These are phyloP conservation scores for Cryomyces antarcticus DNA, from an alignment of 495 filamentous ascomycete genomes.

Conservation along the genomic window DNA sequence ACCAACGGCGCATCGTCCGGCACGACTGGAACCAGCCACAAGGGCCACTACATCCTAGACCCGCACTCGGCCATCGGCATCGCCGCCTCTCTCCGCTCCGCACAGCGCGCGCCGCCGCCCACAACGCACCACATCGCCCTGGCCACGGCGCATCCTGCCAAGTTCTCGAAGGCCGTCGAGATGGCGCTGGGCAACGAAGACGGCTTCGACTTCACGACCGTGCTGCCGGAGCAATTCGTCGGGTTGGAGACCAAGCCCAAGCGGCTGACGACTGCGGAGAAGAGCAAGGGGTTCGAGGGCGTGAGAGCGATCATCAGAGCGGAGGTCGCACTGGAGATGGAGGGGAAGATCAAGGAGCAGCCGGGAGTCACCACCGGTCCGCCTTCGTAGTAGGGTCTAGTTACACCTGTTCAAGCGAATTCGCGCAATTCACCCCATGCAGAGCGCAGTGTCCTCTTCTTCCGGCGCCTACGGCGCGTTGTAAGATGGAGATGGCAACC, in stretches of 20 bases:
- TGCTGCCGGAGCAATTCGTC: slow-evolving; percentile 60
- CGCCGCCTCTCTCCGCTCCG: slow-evolving; percentile 43
- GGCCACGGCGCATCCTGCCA: slow-evolving; percentile 84
- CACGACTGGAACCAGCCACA: slow-evolving; percentile 10
- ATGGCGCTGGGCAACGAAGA: slow-evolving; percentile 44
- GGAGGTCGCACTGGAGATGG: slow-evolving; percentile 16
- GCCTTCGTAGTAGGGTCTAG: no score
- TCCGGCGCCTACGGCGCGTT: no score
- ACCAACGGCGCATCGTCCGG: slow-evolving; percentile 5
- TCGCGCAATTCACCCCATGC: no score
- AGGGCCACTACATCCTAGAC: slow-evolving; percentile 61
- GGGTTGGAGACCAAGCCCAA: slow-evolving; percentile 47
- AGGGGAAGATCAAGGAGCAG: background rate
- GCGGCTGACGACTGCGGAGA: slow-evolving; percentile 27
- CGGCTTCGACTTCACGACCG: slow-evolving; percentile 49
- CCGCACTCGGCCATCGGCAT: slow-evolving; percentile 83
- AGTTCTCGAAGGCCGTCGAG: slow-evolving; percentile 66
- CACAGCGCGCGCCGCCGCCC: slow-evolving; percentile 25
- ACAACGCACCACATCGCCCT: slow-evolving; percentile 50
- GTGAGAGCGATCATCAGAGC: slow-evolving; percentile 13
- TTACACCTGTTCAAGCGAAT: no score
- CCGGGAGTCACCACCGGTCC: no score
- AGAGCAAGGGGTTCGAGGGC: slow-evolving; percentile 16
- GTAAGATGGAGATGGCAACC: no score
- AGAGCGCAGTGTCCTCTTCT: no score